Evolutionary conservation across 129 eudicot species (phyloP).

Genomic region (Artemisia tridentata): DNA sequence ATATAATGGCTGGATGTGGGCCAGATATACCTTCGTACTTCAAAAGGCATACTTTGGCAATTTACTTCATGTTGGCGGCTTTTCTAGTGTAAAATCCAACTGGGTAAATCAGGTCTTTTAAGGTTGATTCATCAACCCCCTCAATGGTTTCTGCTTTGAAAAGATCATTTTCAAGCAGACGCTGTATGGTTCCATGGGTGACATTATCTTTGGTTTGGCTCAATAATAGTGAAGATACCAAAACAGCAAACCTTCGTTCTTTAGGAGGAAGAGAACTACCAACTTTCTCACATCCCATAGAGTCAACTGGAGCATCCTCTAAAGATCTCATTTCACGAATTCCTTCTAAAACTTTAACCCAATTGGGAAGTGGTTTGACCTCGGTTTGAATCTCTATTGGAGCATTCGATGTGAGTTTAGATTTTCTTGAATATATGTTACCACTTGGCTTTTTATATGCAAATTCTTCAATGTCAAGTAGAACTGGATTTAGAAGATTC

Average conservation of each 20-base stretch:
- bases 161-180: slow-evolving; percentile 67
- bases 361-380: slow-evolving; percentile 54
- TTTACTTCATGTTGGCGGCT: slow-evolving; percentile 84
- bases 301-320: slow-evolving; percentile 85
- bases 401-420: slow-evolving; percentile 9
- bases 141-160: slow-evolving; percentile 75
- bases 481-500: neutral
- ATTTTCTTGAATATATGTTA: slow-evolving; percentile 24
- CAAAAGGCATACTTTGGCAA: slow-evolving; percentile 59
- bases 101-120: slow-evolving; percentile 78
- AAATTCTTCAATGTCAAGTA: slow-evolving; percentile 86
- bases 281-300: slow-evolving; percentile 96
- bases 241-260: slow-evolving; percentile 90
- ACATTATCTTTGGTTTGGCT: slow-evolving; percentile 96
- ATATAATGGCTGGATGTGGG: too few species aligned
- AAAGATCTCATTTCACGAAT: slow-evolving; percentile 84
- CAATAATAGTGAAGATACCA: slow-evolving; percentile 80
- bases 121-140: slow-evolving; percentile 57
- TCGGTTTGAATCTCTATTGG: slow-evolving; percentile 3
- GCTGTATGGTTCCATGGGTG: slow-evolving; percentile 87
- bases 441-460: slow-evolving; percentile 43
- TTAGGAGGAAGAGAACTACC: slow-evolving; percentile 92
- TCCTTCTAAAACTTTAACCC: slow-evolving; percentile 88
- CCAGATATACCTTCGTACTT: slow-evolving; percentile 73
- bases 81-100: slow-evolving; percentile 95